Evolutionary conservation across 306 rosid genomes (phyloP), one percentile per base, ranked within the genome.

Genomic region (Rosa chinensis): DNA sequence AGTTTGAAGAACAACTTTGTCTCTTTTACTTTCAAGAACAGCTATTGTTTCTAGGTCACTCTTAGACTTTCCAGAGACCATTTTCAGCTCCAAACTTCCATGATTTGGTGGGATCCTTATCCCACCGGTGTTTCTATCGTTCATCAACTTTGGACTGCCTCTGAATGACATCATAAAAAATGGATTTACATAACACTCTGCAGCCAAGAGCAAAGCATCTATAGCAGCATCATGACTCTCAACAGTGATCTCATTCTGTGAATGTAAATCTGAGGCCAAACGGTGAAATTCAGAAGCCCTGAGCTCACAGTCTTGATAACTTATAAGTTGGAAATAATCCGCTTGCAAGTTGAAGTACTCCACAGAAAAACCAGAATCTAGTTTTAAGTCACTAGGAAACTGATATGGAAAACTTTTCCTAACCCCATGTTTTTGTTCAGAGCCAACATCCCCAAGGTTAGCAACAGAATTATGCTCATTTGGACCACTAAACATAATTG

Each of bases 141-240:
- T 89, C 72, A 53, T 67, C 61, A 84, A 77, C 67, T 89, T 88
- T 55, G 90, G 78, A 82, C 84, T 79, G 62, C 82, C 77, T 82
- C 83, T 89, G 70, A 82, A 77, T 78, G 94, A 80, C 76, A 81
- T 80, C 94, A 92, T 89, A 87, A 92, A 92, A 89, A 82, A 90
- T 20, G 98, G 98, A 85, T 94, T 94, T 67, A 94, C 93, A 82
- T 92, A 88, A 84, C 98, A 94, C 85, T 94, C 98, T 67, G 98
- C 97, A 21, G 97, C 96, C 85, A 94, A 84, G 72, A 94, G 88
- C 88, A 94, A 82, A 82, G 98, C 96, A 89, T 92, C 97, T 79
- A 94, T 83, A 58, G 96, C 94, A 79, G 97, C 97, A 83, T 94
- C 93, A 81, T 92, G 98, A 85, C 96, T 88, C 89, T 92, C 98